A percentile compares a stretch with the other conserved stretches of the same genome.
phyloP scores from a whole-genome alignment of 371 early-diverging fungal genomes.

The Rhizomucor pusillus region DNA sequence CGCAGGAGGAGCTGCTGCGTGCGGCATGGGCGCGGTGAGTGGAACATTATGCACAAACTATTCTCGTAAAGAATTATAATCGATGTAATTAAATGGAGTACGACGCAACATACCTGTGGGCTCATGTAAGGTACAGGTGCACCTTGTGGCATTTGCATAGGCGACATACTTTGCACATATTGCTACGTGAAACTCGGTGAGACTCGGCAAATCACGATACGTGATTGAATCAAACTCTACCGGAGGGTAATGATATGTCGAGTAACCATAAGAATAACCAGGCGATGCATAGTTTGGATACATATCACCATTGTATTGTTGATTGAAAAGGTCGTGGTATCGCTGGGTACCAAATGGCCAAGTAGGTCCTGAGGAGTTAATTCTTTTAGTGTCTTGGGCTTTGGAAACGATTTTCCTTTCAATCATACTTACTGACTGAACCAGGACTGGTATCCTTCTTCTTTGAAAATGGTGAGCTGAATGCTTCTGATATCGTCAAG shows the following conservation, averaged over 20 bases:
- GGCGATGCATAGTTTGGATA: constrained; percentile 36
- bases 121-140: constrained; percentile 49
- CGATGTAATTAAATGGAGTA: not conserved
- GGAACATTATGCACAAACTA: constrained; percentile 44
- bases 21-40: constrained; percentile 33
- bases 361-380: constrained; percentile 29
- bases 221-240: constrained; percentile 8
- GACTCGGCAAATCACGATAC: not conserved
- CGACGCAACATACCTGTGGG: constrained; percentile 46
- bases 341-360: constrained; percentile 52
- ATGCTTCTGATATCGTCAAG: constrained; percentile 26
- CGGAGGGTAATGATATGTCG: constrained; percentile 45
- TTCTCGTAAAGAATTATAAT: not conserved
- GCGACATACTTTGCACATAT: constrained; percentile 39
- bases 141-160: constrained; percentile 5
- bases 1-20: constrained; percentile 27
- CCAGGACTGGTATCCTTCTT: constrained; percentile 23
- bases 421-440: constrained; percentile 27
- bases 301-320: constrained; percentile 41
- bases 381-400: not conserved
- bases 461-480: constrained; percentile 31
- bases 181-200: constrained; percentile 7
- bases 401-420: not conserved
- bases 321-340: constrained; percentile 41
- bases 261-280: constrained; percentile 44